These are phyloP conservation scores for Hyaloperonospora brassicae DNA, from an alignment of 352 stramenopile genomes.

Conservation along the genomic window DNA sequence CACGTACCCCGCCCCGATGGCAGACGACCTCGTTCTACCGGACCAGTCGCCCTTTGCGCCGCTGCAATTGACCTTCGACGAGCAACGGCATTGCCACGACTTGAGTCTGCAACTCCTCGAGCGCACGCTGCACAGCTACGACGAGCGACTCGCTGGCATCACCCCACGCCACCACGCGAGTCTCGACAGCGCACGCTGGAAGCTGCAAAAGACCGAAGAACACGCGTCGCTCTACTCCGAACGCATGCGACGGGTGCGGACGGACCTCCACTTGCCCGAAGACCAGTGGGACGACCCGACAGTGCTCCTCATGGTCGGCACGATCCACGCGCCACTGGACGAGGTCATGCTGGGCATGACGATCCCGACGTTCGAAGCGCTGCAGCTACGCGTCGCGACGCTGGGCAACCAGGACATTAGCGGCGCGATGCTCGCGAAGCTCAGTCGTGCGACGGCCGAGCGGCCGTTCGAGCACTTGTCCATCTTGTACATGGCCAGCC, in stretches of 20 bases:
- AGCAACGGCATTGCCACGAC: slow-evolving; percentile 30
- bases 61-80: slow-evolving; percentile 22
- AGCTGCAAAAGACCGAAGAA: slow-evolving; percentile 27
- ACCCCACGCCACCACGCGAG: slow-evolving; percentile 17
- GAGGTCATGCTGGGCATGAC: slow-evolving; percentile 57
- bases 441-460: slow-evolving; percentile 30
- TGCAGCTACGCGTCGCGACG: slow-evolving; percentile 25
- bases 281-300: slow-evolving; percentile 25
- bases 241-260: slow-evolving; percentile 19
- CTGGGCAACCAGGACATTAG: slow-evolving; percentile 23
- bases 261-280: slow-evolving; percentile 24
- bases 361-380: slow-evolving; percentile 33
- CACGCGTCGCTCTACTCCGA: slow-evolving; percentile 32
- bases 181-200: slow-evolving; percentile 32
- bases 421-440: slow-evolving; percentile 46
- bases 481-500: slow-evolving; percentile 37
- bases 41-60: slow-evolving; percentile 28
- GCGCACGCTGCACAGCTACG: slow-evolving; percentile 31
- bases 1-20: not conserved
- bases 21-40: slow-evolving; percentile 5
- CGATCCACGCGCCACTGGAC: slow-evolving; percentile 35
- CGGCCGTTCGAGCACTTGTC: slow-evolving; percentile 40
- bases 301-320: slow-evolving; percentile 35
- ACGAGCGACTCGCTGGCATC: slow-evolving; percentile 22
- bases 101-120: slow-evolving; percentile 30